Base-by-base conservation (phyloP, 2,329 filamentous ascomycete genomes). In the Dendrostoma leiphaemia region DNA sequence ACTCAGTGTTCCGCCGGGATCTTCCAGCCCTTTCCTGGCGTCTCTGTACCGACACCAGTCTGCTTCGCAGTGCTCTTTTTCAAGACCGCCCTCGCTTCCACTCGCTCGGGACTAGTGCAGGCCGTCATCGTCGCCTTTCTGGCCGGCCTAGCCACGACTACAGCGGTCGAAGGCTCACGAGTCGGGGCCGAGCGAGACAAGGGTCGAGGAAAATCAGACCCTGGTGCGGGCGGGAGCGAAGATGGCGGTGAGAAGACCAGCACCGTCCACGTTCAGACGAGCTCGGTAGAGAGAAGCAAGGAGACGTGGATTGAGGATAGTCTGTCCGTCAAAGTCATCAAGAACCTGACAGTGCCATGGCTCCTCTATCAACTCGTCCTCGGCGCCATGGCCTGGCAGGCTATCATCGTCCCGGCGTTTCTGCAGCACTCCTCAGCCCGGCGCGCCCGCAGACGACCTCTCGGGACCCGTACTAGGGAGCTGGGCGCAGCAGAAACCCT, bases 21-120 rank as follows among this genome's bases (percentile, higher is more conserved):
- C 29, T 31, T 31, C 29, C 29, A 13, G 7, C 2, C 19, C 19
- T 24, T 10, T 35, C n/a, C 24, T 7, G 2, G 10, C 43, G 4
- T 10, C 7, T 15, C 9, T 7, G 7, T 37, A 15, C 29, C 38
- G 9, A 32, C n/a, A 5, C 21, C 29, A 7, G 15, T 23, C 19
- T 51, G 48, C 38, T 51, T 51, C 38, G 48, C 40, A 0, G 41
- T 45, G 7, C 21, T 23, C 48, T 51, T 51, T 31, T 51, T 51
- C 21, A 38, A 51, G 28, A 37, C 38, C 29, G 38, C 48, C n/a
- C 48, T 44, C 23, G 48, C 19, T n/a, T 44, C 48, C 10, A 32
- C 48, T 6, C 29, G 10, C 21, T 23, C 19, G 12, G 13, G 40
- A 6, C 38, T 51, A 15, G 48, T 44, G 40, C 29, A 37, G 40